Evolutionary conservation across 177 flowering plant genomes (phyloP).

Genomic region (Tripterygium wilfordii): DNA sequence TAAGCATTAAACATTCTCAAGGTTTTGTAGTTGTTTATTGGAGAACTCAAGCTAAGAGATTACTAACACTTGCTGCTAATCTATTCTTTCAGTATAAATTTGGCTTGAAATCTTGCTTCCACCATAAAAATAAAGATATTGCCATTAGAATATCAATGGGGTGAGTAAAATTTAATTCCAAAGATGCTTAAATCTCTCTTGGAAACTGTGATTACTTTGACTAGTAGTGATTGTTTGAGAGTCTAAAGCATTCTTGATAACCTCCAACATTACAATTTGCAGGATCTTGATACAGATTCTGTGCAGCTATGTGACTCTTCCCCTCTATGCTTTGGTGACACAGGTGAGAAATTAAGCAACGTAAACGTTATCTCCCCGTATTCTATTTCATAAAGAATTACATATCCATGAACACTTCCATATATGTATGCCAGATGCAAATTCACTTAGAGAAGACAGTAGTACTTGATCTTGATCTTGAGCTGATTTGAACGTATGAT

Average conservation of each 20-base stretch:
- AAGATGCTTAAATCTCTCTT: background rate
- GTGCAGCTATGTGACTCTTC: conserved; percentile 76
- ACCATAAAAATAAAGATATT: conserved; percentile 23
- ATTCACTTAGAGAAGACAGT: background rate
- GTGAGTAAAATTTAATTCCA: conserved; percentile 13
- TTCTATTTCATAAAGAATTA: too few relatives aligned
- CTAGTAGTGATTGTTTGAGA: too few relatives aligned
- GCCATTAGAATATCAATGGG: conserved; percentile 49
- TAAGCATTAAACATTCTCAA: too few relatives aligned
- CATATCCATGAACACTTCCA: background rate
- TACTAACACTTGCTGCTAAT: too few relatives aligned
- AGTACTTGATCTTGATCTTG: background rate
- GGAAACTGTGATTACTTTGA: background rate
- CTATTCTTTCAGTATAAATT: conserved; percentile 28
- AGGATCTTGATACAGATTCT: conserved; percentile 56
- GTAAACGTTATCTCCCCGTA: too few relatives aligned
- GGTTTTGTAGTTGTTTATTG: too few relatives aligned
- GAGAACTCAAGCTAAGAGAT: too few relatives aligned
- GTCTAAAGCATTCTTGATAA: too few relatives aligned
- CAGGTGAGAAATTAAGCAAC: conserved; percentile 50
- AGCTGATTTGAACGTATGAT: background rate
- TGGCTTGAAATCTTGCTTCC: conserved; percentile 33
- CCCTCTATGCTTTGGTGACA: conserved; percentile 78
- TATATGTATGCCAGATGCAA: background rate
- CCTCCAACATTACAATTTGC: conserved; percentile 7